These are phyloP conservation scores for Candida railenensis DNA, from an alignment of 805 yeast species.

Conservation along the genomic window DNA sequence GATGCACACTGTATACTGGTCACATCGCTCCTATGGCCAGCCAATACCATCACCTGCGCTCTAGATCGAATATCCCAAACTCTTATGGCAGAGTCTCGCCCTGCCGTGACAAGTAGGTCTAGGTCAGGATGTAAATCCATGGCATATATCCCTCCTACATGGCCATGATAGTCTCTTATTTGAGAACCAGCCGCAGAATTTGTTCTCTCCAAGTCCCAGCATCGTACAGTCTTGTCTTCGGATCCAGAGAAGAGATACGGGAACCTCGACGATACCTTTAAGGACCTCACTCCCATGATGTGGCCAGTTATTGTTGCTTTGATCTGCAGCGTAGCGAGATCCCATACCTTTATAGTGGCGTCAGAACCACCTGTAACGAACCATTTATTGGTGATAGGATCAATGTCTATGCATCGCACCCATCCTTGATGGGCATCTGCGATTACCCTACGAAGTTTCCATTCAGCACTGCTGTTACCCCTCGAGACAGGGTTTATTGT, in stretches of 20 bases:
- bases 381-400: slow-evolving; percentile 81
- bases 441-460: slow-evolving; percentile 72
- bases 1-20: slow-evolving; percentile 65
- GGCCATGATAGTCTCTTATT: slow-evolving; percentile 90
- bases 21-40: slow-evolving; percentile 80
- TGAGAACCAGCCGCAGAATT: slow-evolving; percentile 49
- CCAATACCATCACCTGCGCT: slow-evolving; percentile 67
- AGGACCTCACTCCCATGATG: slow-evolving; percentile 79
- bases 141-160: slow-evolving; percentile 83
- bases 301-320: slow-evolving; percentile 86
- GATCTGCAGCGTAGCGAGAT: slow-evolving; percentile 66
- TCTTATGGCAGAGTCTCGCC: slow-evolving; percentile 81
- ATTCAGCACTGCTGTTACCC: slow-evolving; percentile 21
- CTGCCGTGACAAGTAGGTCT: slow-evolving; percentile 81
- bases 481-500: slow-evolving; percentile 2
- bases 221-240: slow-evolving; percentile 88
- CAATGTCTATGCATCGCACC: slow-evolving; percentile 79
- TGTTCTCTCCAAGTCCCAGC: slow-evolving; percentile 95
- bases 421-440: slow-evolving; percentile 89
- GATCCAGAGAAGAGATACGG: slow-evolving; percentile 91
- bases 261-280: slow-evolving; percentile 68
- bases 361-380: slow-evolving; percentile 92
- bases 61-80: slow-evolving; percentile 94
- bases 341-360: slow-evolving; percentile 89
- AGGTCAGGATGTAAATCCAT: slow-evolving; percentile 85